Base-by-base conservation (phyloP, 805 yeast genomes). In the Kluyveromyces aestuarii region DNA sequence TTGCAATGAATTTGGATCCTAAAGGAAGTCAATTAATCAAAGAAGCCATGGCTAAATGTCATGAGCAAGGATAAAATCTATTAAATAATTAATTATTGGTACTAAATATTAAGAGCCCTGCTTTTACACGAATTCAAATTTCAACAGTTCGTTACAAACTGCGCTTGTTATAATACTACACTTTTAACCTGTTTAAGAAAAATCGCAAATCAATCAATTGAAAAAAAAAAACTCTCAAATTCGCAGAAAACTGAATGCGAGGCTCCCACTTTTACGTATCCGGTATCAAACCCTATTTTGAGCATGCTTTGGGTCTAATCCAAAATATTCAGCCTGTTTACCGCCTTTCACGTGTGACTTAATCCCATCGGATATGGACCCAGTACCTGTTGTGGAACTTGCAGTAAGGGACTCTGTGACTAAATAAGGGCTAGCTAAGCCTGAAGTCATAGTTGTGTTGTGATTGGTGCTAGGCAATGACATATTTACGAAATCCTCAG, bases 1-100 rank as follows among this genome's bases (percentile, higher is more conserved):
- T 83, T 41, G 97, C 99, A 0, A 72, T 88, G 67, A 87, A 87
- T 59, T 72, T 91, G 53, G 98, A 91, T 65, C 97, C 98, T 7
- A 88, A 89, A 61, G 96, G 96, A 0, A 80, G 84, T 44, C 95
- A 87, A 62, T 71, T 89, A 49, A 86, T 90, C 16, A 76, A 86
- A 53, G 95, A 87, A 50, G 95, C 96, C 0, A 73, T 90, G 68
- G 96, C 87, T 58, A 72, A 62, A 45, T 61, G 68, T 49, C 68
- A 63, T 41, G 48, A 52, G 45, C 61, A 60, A 44, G 67, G 62
- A 30, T 62, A 50, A 48, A 19, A 10, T 40, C 11, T 30, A 30
- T 30, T 30, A 30, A 30, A 21, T 43, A 33, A 19, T 17, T 8
- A 37, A 17, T 10, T 37, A 8, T 37, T 18, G 40, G 18, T 8